Base-by-base conservation (phyloP, 768 basidiomycete genomes). In the Strobilomyces confusus region DNA sequence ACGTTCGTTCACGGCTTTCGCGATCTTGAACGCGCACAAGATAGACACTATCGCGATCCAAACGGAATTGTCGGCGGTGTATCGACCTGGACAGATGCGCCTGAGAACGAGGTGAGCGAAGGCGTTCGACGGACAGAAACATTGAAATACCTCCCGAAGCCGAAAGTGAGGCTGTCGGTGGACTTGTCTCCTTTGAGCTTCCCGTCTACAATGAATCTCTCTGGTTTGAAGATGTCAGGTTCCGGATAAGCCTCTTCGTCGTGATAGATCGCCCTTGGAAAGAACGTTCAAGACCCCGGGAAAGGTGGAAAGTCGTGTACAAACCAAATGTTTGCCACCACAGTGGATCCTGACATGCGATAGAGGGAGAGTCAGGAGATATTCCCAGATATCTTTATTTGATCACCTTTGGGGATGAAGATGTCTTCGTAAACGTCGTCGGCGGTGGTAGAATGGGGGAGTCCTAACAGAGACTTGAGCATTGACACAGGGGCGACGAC, bases 61-160 rank as follows among this genome's bases (percentile, higher is more conserved):
- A n/a, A 72, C 25, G 4, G 60, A 63, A 26, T 44, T 51, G n/a
- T 69, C 65, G 1, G 71, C 71, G n/a, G 59, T 22, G 48, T 68
- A 55, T 13, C 60, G 58, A 9, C 74, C 73, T 17, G 72, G 68
- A 48, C 72, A 74, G 15, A 62, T 33, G 4, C 67, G 58, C 36
- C 66, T 68, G 49, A 26, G 12, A 49, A 9, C 41, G 34, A 40
- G 12, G 19, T 60, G 32, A 52, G 37, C 15, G 2, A 26, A 43
- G 12, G 11, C 6, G 23, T 22, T 23, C 12, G 5, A 41, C 23
- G 12, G 40, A 40, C 26, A 20, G 6, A 14, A 12, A 38, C 4
- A 13, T 3, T 13, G 41, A 36, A 17, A 37, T 51, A 61, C 64
- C 63, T 65, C 22, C 65, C 63, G 33, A 66, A 67, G 37, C 37